Evolutionary conservation across 2,329 filamentous ascomycete species (phyloP).

Genomic region (Diaporthe sp.): DNA sequence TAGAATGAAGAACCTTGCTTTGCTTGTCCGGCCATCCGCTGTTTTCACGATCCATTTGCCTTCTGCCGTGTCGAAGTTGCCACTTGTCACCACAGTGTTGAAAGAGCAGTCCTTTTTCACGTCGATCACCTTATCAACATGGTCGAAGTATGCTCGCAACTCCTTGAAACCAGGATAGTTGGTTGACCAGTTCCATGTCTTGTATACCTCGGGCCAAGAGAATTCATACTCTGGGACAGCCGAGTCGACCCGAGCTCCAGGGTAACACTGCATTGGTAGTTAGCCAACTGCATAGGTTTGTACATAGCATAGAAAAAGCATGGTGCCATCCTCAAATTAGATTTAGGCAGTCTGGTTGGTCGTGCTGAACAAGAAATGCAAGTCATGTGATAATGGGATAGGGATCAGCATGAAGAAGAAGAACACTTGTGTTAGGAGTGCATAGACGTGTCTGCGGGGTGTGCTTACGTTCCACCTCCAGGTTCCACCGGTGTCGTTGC

Average conservation of each 20-base stretch:
- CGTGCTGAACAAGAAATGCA: too few species aligned
- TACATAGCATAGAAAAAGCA: background rate
- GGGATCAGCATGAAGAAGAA: background rate
- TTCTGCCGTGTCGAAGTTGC: conserved; percentile 62
- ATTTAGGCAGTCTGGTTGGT: too few species aligned
- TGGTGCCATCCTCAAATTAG: background rate
- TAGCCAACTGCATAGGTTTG: background rate
- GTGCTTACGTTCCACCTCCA: conserved; percentile 65
- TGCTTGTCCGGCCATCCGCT: conserved; percentile 64
- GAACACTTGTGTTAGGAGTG: background rate
- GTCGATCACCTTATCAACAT: conserved; percentile 67
- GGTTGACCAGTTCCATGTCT: conserved; percentile 70
- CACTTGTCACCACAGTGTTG: conserved; percentile 67
- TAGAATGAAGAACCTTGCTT: conserved; percentile 65
- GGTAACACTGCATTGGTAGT: conserved; percentile 56
- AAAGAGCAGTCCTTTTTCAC: conserved; percentile 71
- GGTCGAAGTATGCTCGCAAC: conserved; percentile 70
- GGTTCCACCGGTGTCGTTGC: conserved; percentile 63
- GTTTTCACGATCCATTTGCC: conserved; percentile 60
- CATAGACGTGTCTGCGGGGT: background rate
- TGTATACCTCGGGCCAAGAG: conserved; percentile 64
- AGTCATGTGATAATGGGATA: background rate
- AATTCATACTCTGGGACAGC: conserved; percentile 68
- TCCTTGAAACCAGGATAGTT: conserved; percentile 67
- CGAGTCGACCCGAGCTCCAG: conserved; percentile 67